A percentile compares a stretch with the other conserved stretches of the same genome.
Evolutionary conservation across 2,329 filamentous ascomycete species (phyloP).

Genomic region (Microdochium nivale): DNA sequence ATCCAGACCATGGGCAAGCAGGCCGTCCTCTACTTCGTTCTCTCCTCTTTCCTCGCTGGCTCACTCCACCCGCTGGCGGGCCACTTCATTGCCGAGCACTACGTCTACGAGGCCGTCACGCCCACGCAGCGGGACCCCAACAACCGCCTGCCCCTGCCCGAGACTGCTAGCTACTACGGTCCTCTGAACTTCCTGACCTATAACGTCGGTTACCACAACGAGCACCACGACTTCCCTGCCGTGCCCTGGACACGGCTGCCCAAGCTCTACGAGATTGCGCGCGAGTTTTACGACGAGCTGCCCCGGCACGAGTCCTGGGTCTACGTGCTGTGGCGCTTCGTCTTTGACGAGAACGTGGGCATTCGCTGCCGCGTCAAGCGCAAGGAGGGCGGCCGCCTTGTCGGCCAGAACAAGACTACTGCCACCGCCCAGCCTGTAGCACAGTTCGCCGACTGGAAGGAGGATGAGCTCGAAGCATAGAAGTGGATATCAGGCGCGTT

Average conservation of each 20-base stretch:
- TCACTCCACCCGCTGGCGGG: slow-evolving; percentile 90
- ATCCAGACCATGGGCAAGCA: slow-evolving; percentile 51
- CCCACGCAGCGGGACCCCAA: slow-evolving; percentile 46
- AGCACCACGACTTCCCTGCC: slow-evolving; percentile 97
- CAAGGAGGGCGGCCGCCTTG: slow-evolving; percentile 61
- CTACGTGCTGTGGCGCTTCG: slow-evolving; percentile 91
- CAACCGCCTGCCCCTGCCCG: slow-evolving; percentile 63
- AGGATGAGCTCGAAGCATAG: slow-evolving; percentile 56
- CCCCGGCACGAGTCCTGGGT: slow-evolving; percentile 87
- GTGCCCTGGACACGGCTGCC: slow-evolving; percentile 88
- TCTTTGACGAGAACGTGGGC: slow-evolving; percentile 81
- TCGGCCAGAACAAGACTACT: slow-evolving; percentile 31
- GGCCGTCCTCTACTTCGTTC: slow-evolving; percentile 71
- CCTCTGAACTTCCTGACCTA: slow-evolving; percentile 87
- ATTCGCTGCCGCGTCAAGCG: slow-evolving; percentile 91
- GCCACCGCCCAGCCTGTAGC: slow-evolving; percentile 25
- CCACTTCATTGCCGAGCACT: slow-evolving; percentile 98
- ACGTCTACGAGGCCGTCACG: slow-evolving; percentile 63
- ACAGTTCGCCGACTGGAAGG: slow-evolving; percentile 50
- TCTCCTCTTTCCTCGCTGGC: slow-evolving; percentile 89
- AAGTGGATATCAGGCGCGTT: too few species aligned
- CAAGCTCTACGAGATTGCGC: slow-evolving; percentile 67
- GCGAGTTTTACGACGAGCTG: slow-evolving; percentile 85
- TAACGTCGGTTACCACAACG: slow-evolving; percentile 96
- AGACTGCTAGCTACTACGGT: slow-evolving; percentile 97